Conservation (phyloP, 495 filamentous ascomycete species). For the Talaromyces nanjingensis region DNA sequence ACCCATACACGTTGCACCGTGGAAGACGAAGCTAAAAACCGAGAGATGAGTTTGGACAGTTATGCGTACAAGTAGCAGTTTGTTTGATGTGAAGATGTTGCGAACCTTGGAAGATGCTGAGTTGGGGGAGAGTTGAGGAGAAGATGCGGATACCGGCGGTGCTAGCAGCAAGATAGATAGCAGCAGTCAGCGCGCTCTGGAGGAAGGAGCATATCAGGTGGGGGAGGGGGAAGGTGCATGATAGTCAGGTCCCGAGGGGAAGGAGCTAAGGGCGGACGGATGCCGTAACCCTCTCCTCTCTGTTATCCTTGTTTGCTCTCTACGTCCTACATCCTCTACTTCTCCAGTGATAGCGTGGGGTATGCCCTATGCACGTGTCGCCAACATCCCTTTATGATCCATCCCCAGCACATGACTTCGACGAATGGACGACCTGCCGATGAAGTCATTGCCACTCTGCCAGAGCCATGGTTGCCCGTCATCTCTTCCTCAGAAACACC, state of each 20-base stretch:
- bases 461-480: background rate
- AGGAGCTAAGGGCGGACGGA: background rate
- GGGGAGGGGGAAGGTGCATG: slow-evolving; percentile 4
- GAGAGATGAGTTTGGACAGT: background rate
- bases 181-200: background rate
- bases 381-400: background rate
- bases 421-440: background rate
- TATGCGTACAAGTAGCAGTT: background rate
- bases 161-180: background rate
- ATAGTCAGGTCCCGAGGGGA: slow-evolving; percentile 6
- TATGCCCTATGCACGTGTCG: background rate
- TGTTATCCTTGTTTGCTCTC: background rate
- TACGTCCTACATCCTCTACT: background rate
- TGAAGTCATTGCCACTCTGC: background rate
- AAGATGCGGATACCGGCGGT: background rate
- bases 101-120: background rate
- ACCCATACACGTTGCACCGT: background rate
- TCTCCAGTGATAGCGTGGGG: background rate
- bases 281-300: background rate
- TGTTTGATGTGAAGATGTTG: background rate
- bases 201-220: background rate
- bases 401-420: background rate
- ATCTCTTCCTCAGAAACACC: background rate
- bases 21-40: background rate
- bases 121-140: background rate